phyloP scores from a whole-genome alignment of 768 basidiomycete genomes.

The Tulasnella sp. region DNA sequence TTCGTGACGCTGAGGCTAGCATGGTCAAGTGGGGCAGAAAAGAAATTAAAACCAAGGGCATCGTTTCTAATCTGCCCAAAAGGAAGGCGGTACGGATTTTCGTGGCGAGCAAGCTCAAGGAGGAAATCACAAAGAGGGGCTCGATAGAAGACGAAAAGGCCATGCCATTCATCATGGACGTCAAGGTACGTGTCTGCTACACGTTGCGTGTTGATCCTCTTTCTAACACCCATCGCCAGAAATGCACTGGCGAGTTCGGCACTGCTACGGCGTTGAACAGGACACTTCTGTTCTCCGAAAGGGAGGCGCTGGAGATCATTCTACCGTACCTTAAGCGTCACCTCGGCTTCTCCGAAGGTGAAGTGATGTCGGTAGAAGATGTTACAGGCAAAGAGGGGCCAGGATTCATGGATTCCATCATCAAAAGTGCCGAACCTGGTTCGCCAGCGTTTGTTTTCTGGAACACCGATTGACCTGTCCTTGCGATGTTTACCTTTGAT shows the following conservation, averaged over 20 bases:
- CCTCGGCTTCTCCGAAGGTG: conserved; percentile 55
- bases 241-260: conserved; percentile 68
- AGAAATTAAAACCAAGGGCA: conserved; percentile 47
- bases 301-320: conserved; percentile 53
- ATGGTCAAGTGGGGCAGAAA: conserved; percentile 72
- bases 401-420: conserved; percentile 54
- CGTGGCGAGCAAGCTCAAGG: conserved; percentile 65
- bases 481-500: no score
- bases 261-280: conserved; percentile 70
- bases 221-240: conserved; percentile 33
- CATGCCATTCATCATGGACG: conserved; percentile 88
- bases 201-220: conserved; percentile 4
- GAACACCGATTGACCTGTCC: conserved; percentile 34
- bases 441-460: conserved; percentile 77
- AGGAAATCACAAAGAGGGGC: conserved; percentile 52
- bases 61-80: conserved; percentile 61
- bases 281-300: conserved; percentile 71
- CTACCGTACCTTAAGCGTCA: conserved; percentile 72
- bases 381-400: conserved; percentile 42
- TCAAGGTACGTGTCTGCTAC: conserved; percentile 57
- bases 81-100: conserved; percentile 76
- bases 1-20: conserved; percentile 74
- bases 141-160: conserved; percentile 89
- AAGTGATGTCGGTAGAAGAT: conserved; percentile 57
- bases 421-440: conserved; percentile 78